Percentiles rank a stretch among this genome's conserved stretches.
Evolutionary conservation across 2,329 filamentous ascomycete species (phyloP).

Genomic region (Aspergillus udagawae): DNA sequence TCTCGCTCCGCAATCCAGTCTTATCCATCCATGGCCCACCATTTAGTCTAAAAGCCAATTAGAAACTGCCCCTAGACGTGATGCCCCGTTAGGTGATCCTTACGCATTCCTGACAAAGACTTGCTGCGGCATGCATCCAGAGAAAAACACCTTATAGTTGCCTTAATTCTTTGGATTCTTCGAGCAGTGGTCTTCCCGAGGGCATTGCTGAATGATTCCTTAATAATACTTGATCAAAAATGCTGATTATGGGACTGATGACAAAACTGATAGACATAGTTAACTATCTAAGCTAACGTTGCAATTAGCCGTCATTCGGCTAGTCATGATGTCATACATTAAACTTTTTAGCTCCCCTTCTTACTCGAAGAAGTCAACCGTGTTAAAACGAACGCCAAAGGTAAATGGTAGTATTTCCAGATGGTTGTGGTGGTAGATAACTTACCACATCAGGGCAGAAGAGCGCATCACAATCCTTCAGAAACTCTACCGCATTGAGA

Average conservation of each 20-base stretch:
- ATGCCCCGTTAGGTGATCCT: neutral
- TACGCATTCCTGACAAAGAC: neutral
- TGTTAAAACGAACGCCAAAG: neutral
- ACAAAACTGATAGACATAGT: neutral
- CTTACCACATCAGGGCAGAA: neutral
- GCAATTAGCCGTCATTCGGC: neutral
- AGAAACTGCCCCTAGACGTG: neutral
- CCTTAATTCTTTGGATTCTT: neutral
- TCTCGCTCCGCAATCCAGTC: neutral
- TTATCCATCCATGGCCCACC: neutral
- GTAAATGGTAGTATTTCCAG: neutral
- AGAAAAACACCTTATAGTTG: neutral
- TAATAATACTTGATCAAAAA: neutral
- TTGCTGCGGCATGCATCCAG: too few species aligned
- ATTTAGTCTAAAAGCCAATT: neutral
- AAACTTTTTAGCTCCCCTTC: neutral
- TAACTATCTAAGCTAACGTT: neutral
- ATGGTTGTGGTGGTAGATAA: neutral
- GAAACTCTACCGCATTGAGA: neutral
- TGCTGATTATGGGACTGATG: neutral
- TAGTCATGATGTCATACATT: conserved; percentile 8
- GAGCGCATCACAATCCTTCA: neutral
- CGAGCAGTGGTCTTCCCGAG: neutral
- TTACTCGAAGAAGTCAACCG: neutral
- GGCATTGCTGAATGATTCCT: conserved; percentile 7